These are phyloP conservation scores for Stemphylium lycopersici DNA, from an alignment of 2,329 filamentous ascomycete species.

Conservation along the genomic window DNA sequence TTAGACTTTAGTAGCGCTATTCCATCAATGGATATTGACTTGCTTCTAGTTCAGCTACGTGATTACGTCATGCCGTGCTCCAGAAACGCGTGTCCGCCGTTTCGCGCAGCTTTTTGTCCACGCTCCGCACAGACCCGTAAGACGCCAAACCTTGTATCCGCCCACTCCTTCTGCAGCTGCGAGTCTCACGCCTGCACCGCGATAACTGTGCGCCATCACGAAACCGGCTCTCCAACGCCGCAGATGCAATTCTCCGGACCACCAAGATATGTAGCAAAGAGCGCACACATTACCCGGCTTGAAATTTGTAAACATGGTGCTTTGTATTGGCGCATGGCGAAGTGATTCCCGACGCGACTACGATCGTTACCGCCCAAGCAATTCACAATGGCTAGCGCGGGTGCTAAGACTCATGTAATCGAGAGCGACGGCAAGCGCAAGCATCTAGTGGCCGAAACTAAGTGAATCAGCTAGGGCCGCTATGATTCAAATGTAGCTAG, in stretches of 20 bases:
- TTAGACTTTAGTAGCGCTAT: background rate
- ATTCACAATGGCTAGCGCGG: no score
- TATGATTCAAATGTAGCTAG: no score
- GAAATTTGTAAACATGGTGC: no score
- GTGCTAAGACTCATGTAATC: no score
- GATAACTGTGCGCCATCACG: background rate
- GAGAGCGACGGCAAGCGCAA: no score
- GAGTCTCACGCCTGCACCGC: no score
- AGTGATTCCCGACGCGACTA: no score
- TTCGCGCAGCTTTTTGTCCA: background rate
- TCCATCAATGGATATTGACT: background rate
- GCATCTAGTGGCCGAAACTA: no score
- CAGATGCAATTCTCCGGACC: background rate
- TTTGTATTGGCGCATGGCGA: background rate
- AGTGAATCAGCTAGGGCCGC: no score
- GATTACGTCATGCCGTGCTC: constrained; percentile 1
- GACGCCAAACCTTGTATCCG: background rate
- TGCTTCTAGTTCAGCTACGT: background rate
- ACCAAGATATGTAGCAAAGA: background rate
- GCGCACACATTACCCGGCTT: no score
- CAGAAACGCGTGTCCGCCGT: constrained; percentile 3
- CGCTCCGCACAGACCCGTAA: constrained; percentile 8
- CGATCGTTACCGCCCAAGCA: no score
- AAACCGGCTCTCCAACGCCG: constrained; percentile 4
- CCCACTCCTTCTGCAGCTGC: background rate